phyloP scores from a whole-genome alignment of 768 basidiomycete genomes.

The Mycena indigotica region DNA sequence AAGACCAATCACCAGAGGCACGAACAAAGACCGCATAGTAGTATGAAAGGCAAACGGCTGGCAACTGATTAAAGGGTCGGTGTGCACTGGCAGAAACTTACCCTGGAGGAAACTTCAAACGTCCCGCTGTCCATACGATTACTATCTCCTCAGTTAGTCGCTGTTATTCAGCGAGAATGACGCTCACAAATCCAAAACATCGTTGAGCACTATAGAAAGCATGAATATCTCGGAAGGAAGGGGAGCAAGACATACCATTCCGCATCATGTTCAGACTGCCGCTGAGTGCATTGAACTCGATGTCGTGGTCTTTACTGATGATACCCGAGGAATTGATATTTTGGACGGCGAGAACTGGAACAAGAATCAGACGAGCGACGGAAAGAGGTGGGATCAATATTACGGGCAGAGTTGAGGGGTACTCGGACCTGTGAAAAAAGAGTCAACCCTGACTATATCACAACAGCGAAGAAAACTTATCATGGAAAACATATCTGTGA shows the following conservation, averaged over 20 bases:
- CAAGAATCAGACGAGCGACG: neutral
- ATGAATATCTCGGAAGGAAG: constrained; percentile 8
- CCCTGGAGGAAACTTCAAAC: constrained; percentile 70
- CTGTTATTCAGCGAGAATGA: too few relatives aligned
- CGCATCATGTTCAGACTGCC: constrained; percentile 88
- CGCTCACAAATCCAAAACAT: constrained; percentile 81
- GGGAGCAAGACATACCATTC: constrained; percentile 52
- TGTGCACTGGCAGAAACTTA: too few relatives aligned
- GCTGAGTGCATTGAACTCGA: constrained; percentile 86
- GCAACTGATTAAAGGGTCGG: too few relatives aligned
- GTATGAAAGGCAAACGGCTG: constrained; percentile 78
- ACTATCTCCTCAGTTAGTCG: too few relatives aligned
- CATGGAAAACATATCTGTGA: constrained; percentile 74
- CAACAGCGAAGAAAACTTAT: constrained; percentile 46
- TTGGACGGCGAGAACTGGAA: constrained; percentile 77
- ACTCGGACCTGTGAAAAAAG: constrained; percentile 68
- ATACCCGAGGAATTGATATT: constrained; percentile 84
- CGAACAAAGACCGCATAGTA: constrained; percentile 72
- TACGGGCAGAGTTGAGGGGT: constrained; percentile 75
- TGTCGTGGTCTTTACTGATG: constrained; percentile 73
- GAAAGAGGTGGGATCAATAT: constrained; percentile 28
- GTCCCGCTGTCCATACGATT: constrained; percentile 87
- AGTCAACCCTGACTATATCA: constrained; percentile 8
- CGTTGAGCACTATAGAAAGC: constrained; percentile 59
- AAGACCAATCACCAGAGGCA: constrained; percentile 48